A percentile compares a stretch with the other conserved stretches of the same genome.
These are phyloP conservation scores for Trichophyton verrucosum DNA, from an alignment of 2,329 filamentous ascomycete genomes.

Conservation along the genomic window DNA sequence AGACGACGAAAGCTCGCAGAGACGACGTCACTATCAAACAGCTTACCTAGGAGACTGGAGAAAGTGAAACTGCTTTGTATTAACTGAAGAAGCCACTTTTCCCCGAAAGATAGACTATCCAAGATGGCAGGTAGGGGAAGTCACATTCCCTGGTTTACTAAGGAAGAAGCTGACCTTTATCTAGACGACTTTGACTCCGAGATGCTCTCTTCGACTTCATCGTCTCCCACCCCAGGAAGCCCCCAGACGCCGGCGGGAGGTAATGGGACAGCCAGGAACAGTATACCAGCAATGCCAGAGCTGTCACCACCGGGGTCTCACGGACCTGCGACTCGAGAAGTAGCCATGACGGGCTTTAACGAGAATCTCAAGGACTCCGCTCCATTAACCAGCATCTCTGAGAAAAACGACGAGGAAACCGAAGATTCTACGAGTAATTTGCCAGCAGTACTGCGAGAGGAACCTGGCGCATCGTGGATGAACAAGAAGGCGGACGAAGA, in stretches of 20 bases:
- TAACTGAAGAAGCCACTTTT: not conserved
- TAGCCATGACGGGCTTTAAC: conserved; percentile 13
- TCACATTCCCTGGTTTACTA: not conserved
- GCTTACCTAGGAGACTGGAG: no score
- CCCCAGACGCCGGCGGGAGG: conserved; percentile 33
- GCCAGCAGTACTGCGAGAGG: conserved; percentile 16
- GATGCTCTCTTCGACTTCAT: conserved; percentile 37
- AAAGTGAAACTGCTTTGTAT: no score
- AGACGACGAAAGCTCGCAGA: no score
- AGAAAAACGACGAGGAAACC: not conserved
- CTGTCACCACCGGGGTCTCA: conserved; percentile 46
- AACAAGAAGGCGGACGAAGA: conserved; percentile 48
- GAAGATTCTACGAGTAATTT: not conserved
- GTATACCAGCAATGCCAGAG: conserved; percentile 29
- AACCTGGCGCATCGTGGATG: conserved; percentile 42
- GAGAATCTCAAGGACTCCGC: not conserved
- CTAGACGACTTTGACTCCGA: conserved; percentile 33
- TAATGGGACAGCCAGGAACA: conserved; percentile 10
- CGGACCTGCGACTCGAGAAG: conserved; percentile 15
- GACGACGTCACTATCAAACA: no score
- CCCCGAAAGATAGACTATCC: not conserved
- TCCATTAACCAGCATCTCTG: conserved; percentile 3
- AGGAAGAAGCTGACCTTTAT: not conserved
- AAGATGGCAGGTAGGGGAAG: not conserved
- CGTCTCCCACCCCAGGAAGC: conserved; percentile 26